These are phyloP conservation scores for Erysiphe pulchra DNA, from an alignment of 2,329 filamentous ascomycete genomes.

Conservation along the genomic window DNA sequence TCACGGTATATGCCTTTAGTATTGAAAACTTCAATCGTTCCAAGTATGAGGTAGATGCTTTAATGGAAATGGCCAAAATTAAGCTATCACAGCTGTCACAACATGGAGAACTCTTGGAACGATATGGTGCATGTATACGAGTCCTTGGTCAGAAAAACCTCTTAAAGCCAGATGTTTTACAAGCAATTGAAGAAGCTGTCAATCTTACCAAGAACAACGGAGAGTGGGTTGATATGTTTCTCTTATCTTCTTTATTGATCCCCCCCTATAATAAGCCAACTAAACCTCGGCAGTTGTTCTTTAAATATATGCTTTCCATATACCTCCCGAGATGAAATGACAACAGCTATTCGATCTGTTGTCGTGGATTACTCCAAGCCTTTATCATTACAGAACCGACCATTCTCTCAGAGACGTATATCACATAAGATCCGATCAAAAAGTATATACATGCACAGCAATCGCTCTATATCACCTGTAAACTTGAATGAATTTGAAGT, in stretches of 20 bases:
- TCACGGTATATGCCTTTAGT: conserved; percentile 94
- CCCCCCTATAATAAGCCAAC: background rate
- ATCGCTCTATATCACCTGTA: conserved; percentile 21
- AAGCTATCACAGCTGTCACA: conserved; percentile 80
- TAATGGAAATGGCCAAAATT: conserved; percentile 95
- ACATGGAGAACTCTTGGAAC: conserved; percentile 77
- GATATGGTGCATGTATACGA: conserved; percentile 70
- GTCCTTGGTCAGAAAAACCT: conserved; percentile 67
- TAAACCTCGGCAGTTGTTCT: conserved; percentile 22
- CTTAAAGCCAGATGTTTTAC: conserved; percentile 65
- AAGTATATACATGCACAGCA: conserved; percentile 12
- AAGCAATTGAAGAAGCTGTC: conserved; percentile 66
- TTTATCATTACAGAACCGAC: conserved; percentile 32
- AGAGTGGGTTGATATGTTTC: conserved; percentile 23
- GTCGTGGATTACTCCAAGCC: conserved; percentile 68
- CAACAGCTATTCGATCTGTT: conserved; percentile 63
- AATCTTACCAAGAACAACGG: conserved; percentile 72
- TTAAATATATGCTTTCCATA: conserved; percentile 97
- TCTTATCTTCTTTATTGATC: no score
- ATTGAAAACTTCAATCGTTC: conserved; percentile 98
- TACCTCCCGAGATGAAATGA: conserved; percentile 87
- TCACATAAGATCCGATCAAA: conserved; percentile 59
- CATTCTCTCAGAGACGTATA: conserved; percentile 74
- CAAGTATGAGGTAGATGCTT: conserved; percentile 81
- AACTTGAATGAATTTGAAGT: conserved; percentile 17